Conservation (phyloP, 169 alveolate genomes). For the Plasmodium gallinaceum region DNA sequence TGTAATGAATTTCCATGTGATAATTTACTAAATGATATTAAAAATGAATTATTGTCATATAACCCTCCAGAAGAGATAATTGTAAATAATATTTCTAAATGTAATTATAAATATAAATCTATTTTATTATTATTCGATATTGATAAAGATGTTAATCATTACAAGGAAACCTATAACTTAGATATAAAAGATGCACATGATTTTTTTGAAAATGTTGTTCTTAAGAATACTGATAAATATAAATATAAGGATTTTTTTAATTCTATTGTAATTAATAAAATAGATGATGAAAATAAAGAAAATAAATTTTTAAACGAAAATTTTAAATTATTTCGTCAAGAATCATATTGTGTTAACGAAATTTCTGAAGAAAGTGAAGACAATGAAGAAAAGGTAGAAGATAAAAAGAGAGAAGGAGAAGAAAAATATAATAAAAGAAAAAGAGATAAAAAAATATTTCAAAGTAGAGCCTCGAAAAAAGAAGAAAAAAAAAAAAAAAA, state of each 20-base stretch:
- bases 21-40: slow-evolving; percentile 45
- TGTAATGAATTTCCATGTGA: not conserved
- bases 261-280: slow-evolving; percentile 56
- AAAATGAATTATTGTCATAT: slow-evolving; percentile 76
- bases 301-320: slow-evolving; percentile 7
- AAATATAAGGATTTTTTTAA: slow-evolving; percentile 48
- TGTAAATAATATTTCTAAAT: slow-evolving; percentile 23
- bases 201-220: slow-evolving; percentile 56
- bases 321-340: slow-evolving; percentile 53
- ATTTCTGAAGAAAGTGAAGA: slow-evolving; percentile 22
- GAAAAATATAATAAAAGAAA: slow-evolving; percentile 19
- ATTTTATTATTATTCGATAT: slow-evolving; percentile 43
- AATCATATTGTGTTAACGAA: slow-evolving; percentile 27
- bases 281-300: not conserved
- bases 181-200: slow-evolving; percentile 52
- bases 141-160: slow-evolving; percentile 11
- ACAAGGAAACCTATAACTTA: slow-evolving; percentile 11
- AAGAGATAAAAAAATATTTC: not conserved
- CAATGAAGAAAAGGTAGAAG: slow-evolving; percentile 1
- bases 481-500: slow-evolving; percentile 39
- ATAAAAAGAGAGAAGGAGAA: slow-evolving; percentile 1
- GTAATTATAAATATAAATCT: slow-evolving; percentile 13
- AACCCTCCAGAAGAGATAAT: slow-evolving; percentile 78
- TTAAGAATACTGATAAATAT: slow-evolving; percentile 39
- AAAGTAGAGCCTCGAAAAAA: slow-evolving; percentile 16